These are phyloP conservation scores for Phalaenopsis hybrid DNA, from an alignment of 116 monocot genomes.

Conservation along the genomic window DNA sequence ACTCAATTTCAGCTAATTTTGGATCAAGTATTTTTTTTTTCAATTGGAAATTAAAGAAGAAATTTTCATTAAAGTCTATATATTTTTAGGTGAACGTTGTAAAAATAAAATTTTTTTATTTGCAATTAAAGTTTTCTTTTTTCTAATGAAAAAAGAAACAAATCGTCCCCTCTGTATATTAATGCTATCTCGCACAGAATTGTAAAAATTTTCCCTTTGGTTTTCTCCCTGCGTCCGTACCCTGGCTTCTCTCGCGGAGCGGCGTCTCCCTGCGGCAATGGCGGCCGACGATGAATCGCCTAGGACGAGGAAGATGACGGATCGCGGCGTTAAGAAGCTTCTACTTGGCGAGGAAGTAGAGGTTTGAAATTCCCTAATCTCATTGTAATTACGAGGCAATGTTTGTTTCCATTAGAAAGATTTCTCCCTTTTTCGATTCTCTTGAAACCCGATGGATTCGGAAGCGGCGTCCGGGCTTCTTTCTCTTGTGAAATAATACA, in stretches of 20 bases:
- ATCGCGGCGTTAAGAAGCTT: slow-evolving; percentile 4
- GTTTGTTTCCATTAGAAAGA: neutral
- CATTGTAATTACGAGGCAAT: neutral
- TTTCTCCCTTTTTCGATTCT: neutral
- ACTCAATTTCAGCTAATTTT: too few relatives aligned
- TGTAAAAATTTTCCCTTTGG: neutral
- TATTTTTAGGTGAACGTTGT: too few relatives aligned
- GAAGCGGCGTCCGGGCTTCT: neutral
- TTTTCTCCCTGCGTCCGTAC: neutral
- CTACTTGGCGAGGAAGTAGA: slow-evolving; percentile 8
- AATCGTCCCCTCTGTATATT: neutral
- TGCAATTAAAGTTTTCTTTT: neutral
- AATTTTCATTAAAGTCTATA: too few relatives aligned
- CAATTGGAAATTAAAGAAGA: too few relatives aligned
- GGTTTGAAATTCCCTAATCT: neutral
- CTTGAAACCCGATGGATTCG: neutral
- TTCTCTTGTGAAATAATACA: slow-evolving; percentile 1
- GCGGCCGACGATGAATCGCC: slow-evolving; percentile 2
- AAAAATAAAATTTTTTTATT: neutral
- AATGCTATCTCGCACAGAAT: neutral
- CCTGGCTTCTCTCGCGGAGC: neutral
- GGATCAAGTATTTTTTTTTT: too few relatives aligned
- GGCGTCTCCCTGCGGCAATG: slow-evolving; percentile 1
- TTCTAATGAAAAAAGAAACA: neutral
- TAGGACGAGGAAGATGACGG: neutral